These are phyloP conservation scores for Phytophthora megakarya DNA, from an alignment of 352 stramenopile genomes.

Conservation along the genomic window DNA sequence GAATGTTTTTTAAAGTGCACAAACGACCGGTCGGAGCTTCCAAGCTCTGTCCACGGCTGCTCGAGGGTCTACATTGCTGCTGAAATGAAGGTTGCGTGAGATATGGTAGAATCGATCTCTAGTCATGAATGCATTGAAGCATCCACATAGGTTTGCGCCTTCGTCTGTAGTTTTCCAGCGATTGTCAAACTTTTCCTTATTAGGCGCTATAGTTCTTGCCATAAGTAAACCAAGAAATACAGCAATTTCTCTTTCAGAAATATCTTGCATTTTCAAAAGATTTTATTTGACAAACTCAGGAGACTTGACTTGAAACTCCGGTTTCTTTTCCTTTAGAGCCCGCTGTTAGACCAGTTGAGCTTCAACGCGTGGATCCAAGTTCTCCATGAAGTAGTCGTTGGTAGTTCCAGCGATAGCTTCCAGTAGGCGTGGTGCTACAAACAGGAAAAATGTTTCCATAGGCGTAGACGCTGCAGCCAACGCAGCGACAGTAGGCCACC, in stretches of 20 bases:
- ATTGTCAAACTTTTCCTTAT: conserved; percentile 6
- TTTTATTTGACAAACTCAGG: not conserved
- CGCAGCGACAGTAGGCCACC: not conserved
- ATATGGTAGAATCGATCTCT: conserved; percentile 10
- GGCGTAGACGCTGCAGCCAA: not conserved
- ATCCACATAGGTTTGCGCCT: conserved; percentile 5
- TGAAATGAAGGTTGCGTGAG: conserved; percentile 16
- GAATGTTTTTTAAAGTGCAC: too few species aligned
- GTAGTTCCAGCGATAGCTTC: not conserved
- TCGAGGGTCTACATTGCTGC: conserved; percentile 6
- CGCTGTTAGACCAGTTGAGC: not conserved
- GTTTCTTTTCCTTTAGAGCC: not conserved
- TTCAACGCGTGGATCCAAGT: conserved; percentile 7
- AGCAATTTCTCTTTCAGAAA: conserved; percentile 3
- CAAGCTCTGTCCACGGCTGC: not conserved
- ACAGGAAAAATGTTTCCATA: not conserved
- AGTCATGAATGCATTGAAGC: conserved; percentile 7
- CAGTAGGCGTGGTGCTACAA: not conserved
- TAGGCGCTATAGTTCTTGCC: conserved; percentile 2
- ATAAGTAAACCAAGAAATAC: conserved; percentile 12
- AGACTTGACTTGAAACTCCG: not conserved
- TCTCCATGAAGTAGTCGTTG: conserved; percentile 14
- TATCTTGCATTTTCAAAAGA: not conserved
- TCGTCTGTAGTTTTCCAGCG: conserved; percentile 25
- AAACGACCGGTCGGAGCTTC: too few species aligned